These are phyloP conservation scores for Vanilla planifolia DNA, from an alignment of 106 monocot genomes.

Conservation along the genomic window DNA sequence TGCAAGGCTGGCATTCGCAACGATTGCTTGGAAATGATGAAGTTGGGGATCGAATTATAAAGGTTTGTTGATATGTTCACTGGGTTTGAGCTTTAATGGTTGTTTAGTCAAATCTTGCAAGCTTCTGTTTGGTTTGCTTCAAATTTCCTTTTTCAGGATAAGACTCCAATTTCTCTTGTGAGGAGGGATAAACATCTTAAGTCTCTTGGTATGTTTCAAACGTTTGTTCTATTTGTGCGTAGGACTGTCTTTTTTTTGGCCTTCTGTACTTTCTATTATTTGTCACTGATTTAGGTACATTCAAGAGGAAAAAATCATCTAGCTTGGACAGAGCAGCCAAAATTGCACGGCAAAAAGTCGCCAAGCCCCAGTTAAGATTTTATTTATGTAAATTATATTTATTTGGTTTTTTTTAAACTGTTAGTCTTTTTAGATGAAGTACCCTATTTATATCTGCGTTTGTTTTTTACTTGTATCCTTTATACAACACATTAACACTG, in stretches of 20 bases:
- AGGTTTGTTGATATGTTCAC: constrained; percentile 30
- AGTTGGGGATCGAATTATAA: constrained; percentile 77
- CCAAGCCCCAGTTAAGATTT: constrained; percentile 59
- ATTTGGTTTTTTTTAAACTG: background rate
- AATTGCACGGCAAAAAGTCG: constrained; percentile 32
- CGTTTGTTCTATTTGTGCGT: background rate
- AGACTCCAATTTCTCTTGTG: constrained; percentile 27
- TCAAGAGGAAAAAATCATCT: constrained; percentile 62
- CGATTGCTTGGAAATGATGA: constrained; percentile 71
- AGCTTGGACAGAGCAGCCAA: constrained; percentile 42
- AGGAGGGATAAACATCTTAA: constrained; percentile 70
- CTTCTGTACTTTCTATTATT: background rate
- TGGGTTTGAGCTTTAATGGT: background rate
- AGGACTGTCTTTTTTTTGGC: background rate
- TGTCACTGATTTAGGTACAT: constrained; percentile 35
- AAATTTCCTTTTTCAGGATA: constrained; percentile 30
- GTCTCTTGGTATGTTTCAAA: constrained; percentile 33
- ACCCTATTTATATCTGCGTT: too few species aligned
- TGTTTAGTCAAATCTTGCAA: background rate
- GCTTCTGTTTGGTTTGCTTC: background rate
- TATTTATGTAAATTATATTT: background rate
- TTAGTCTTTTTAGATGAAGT: too few species aligned
- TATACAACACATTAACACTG: too few species aligned
- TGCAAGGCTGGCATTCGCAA: constrained; percentile 97
- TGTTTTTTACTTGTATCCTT: too few species aligned